Evolutionary conservation across 495 filamentous ascomycete genomes (phyloP), one percentile per base, ranked within the genome.

Genomic region (Neurospora tetrasperma): DNA sequence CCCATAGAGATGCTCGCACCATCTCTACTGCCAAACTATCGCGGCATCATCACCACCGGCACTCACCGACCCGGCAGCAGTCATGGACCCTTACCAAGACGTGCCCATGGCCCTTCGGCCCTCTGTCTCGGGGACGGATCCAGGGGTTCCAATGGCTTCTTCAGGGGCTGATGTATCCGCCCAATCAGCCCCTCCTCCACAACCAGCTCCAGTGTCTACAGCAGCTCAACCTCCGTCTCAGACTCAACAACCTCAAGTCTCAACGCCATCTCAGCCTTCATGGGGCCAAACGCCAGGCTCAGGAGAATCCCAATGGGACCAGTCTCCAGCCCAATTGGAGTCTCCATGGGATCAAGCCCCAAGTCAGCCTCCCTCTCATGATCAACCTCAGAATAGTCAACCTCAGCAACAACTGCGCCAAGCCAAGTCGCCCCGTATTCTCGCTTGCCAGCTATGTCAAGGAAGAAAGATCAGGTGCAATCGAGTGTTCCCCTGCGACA

Each of bases 391-490:
- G 27, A 66, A 7, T 9, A 35, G 23, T 10, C 54, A 66, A 9
- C 27, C 54, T 35, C 54, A 66, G 54, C 54, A 66, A 35, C 54
- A 66, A 66, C 3, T 4, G 35, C 54, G 54, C 27, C 42, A 71
- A 20, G 43, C 48, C 71, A 82, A 81, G 72, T 74, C 79, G 7
- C 76, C 75, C 54, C 79, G 81, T 69, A 76, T 81, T 38, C 78
- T 84, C 16, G 83, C 83, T 14, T 84, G 83, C 72, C 78, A 80
- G 8, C 79, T 83, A 6, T 92, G 90, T 73, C 89, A 90, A 74
- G 86, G 86, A 72, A 83, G 90, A 71, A 93, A 93, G 80, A 87
- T 92, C 76, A 89, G 88, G 76, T 93, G 90, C 79, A 89, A 92
- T 77, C 87, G 89, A 59, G 84, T 86, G 48, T 90, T 88, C 78